phyloP scores from a whole-genome alignment of 1,284 basidiomycete genomes.

The Malassezia slooffiae region DNA sequence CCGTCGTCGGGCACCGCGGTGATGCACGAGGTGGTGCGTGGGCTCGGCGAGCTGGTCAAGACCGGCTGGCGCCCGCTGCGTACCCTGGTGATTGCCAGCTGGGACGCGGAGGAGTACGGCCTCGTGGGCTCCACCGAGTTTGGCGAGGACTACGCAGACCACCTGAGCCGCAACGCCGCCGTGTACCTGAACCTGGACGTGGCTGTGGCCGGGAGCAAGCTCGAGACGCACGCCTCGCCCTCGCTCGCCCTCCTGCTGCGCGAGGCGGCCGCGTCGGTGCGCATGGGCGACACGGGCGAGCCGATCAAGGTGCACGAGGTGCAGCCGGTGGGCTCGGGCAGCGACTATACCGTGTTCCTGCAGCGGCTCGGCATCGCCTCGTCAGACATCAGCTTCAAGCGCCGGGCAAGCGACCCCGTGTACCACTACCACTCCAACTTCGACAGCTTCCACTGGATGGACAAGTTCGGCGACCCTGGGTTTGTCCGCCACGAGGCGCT shows the following conservation, averaged over 20 bases:
- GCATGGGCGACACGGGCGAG: constrained; percentile 11
- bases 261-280: constrained; percentile 57
- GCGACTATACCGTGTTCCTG: constrained; percentile 65
- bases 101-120: constrained; percentile 90
- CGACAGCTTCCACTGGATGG: constrained; percentile 65
- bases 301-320: too few species aligned
- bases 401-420: constrained; percentile 25
- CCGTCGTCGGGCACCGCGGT: constrained; percentile 77
- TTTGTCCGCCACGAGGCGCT: constrained; percentile 63
- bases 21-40: constrained; percentile 70
- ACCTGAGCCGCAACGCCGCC: constrained; percentile 67
- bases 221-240: constrained; percentile 56
- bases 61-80: constrained; percentile 79
- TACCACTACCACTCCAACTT: constrained; percentile 59
- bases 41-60: constrained; percentile 62
- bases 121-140: constrained; percentile 77
- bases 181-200: constrained; percentile 74
- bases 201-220: constrained; percentile 61
- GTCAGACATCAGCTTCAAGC: constrained; percentile 43
- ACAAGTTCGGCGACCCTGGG: constrained; percentile 62
- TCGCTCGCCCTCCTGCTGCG: constrained; percentile 67
- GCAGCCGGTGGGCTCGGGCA: constrained; percentile 50
- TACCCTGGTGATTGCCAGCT: constrained; percentile 76
- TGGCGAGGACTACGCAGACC: constrained; percentile 75
- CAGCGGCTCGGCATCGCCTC: constrained; percentile 49